These are phyloP conservation scores for Akanthomyces lecanii DNA, from an alignment of 2,329 filamentous ascomycete genomes.

Conservation along the genomic window DNA sequence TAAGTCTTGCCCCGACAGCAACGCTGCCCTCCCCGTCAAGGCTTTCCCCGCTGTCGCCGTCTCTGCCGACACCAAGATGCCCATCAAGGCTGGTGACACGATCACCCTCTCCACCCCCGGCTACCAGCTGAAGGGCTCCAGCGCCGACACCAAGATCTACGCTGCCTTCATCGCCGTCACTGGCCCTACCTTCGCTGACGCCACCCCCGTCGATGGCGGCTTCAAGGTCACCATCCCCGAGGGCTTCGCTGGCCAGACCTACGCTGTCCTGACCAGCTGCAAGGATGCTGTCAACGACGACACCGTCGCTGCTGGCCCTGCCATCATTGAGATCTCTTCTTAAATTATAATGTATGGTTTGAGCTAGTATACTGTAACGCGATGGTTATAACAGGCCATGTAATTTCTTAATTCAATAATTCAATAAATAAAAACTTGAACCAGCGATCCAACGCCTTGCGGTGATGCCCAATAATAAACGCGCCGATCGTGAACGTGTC, in stretches of 20 bases:
- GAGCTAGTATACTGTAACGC: background rate
- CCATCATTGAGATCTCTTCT: slow-evolving; percentile 27
- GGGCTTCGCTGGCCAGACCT: slow-evolving; percentile 30
- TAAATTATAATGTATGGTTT: background rate
- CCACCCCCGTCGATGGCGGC: slow-evolving; percentile 21
- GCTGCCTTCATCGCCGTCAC: slow-evolving; percentile 33
- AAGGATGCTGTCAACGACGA: slow-evolving; percentile 30
- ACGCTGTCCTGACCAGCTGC: slow-evolving; percentile 32
- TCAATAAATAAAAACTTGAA: background rate
- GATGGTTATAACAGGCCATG: background rate
- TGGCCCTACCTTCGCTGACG: slow-evolving; percentile 22
- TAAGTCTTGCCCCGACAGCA: slow-evolving; percentile 59
- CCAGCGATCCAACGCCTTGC: too few relatives aligned
- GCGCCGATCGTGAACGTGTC: too few relatives aligned
- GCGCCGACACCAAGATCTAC: slow-evolving; percentile 25
- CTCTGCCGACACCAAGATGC: slow-evolving; percentile 26
- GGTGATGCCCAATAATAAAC: too few relatives aligned
- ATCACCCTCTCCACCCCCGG: slow-evolving; percentile 18
- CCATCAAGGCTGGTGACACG: slow-evolving; percentile 21
- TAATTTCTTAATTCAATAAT: slow-evolving; percentile 8
- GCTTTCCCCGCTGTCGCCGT: slow-evolving; percentile 54
- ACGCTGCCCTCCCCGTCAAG: slow-evolving; percentile 57
- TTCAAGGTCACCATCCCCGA: slow-evolving; percentile 21
- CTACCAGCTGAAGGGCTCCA: slow-evolving; percentile 25
- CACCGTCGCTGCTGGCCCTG: slow-evolving; percentile 33